Evolutionary conservation across 805 yeast genomes (phyloP).

Genomic region (Hanseniaspora singularis): DNA sequence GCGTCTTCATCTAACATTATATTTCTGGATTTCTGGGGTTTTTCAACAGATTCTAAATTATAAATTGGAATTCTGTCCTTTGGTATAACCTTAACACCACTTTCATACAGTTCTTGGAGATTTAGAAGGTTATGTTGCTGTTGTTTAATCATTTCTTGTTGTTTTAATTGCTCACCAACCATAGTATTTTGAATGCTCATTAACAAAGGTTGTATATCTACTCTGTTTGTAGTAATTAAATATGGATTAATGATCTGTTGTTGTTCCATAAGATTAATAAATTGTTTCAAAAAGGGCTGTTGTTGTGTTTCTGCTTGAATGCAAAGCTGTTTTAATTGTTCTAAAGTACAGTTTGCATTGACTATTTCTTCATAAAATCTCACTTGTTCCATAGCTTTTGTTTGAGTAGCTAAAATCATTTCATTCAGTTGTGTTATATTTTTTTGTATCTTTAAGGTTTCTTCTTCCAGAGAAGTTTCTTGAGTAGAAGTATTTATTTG

Average conservation of each 20-base stretch:
- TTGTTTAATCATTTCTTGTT: constrained; percentile 13
- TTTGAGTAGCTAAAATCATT: constrained; percentile 8
- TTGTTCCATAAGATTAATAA: constrained; percentile 6
- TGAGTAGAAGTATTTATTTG: constrained; percentile 1
- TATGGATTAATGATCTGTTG: constrained; percentile 7
- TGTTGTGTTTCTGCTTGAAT: constrained; percentile 4
- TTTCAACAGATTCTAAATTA: not conserved
- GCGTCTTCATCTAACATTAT: constrained; percentile 12
- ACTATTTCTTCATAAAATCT: constrained; percentile 8
- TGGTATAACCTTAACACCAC: constrained; percentile 1
- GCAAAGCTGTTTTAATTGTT: constrained; percentile 6
- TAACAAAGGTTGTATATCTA: constrained; percentile 1
- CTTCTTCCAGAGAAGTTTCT: constrained; percentile 6
- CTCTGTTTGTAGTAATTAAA: constrained; percentile 1
- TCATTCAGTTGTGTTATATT: constrained; percentile 11
- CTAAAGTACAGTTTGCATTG: constrained; percentile 5
- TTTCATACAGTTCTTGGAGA: constrained; percentile 8
- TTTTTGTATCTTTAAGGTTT: constrained; percentile 9
- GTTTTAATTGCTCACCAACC: constrained; percentile 8
- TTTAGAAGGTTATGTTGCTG: constrained; percentile 10
- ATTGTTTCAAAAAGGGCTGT: constrained; percentile 8
- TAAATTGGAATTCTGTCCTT: not conserved
- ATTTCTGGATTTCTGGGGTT: constrained; percentile 7
- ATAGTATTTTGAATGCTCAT: not conserved
- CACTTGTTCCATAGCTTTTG: constrained; percentile 5